phyloP scores from a whole-genome alignment of 345 rosid genomes.

The Salix viminalis region DNA sequence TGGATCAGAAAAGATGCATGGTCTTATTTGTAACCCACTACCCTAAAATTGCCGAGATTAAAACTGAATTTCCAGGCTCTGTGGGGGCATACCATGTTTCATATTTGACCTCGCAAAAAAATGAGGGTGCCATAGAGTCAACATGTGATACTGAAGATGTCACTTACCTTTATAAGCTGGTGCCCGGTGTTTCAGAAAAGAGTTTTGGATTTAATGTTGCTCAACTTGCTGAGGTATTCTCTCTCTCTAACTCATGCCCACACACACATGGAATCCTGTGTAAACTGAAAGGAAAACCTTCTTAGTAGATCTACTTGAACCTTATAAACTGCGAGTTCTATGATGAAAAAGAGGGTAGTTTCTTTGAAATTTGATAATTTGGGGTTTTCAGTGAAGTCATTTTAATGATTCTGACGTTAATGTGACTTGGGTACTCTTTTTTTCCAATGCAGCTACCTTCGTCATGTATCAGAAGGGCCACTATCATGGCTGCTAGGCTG shows the following conservation, averaged over 20 bases:
- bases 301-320: no score
- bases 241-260: not conserved
- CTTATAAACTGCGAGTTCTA: no score
- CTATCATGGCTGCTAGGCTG: constrained; percentile 60
- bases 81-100: constrained; percentile 84
- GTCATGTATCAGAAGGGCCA: constrained; percentile 62
- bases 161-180: constrained; percentile 86
- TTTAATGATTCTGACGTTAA: no score
- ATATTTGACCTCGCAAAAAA: constrained; percentile 54
- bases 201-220: constrained; percentile 95
- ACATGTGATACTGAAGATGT: constrained; percentile 52
- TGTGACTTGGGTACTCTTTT: not conserved
- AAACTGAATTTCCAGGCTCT: constrained; percentile 44
- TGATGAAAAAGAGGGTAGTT: no score
- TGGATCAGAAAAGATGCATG: constrained; percentile 62
- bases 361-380: no score
- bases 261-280: no score
- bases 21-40: constrained; percentile 94
- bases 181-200: constrained; percentile 67
- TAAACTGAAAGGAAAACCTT: no score
- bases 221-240: constrained; percentile 72
- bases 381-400: no score
- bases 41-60: constrained; percentile 70
- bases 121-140: constrained; percentile 10
- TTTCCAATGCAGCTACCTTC: constrained; percentile 55